phyloP scores from a whole-genome alignment of 1,284 basidiomycete genomes.

The Trametes sp. region DNA sequence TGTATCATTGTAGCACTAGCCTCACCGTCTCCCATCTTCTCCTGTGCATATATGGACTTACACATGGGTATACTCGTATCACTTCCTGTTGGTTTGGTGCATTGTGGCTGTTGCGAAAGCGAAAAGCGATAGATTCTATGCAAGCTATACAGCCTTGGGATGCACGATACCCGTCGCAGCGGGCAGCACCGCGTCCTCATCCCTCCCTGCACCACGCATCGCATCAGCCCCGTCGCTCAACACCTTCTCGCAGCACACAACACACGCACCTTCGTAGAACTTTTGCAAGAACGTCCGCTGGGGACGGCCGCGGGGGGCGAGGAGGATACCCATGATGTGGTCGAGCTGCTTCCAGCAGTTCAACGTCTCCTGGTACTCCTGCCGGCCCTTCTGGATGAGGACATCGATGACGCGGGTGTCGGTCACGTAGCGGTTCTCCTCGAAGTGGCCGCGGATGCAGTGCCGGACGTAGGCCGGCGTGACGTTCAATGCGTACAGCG shows the following conservation, averaged over 20 bases:
- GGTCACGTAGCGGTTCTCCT: slow-evolving; percentile 84
- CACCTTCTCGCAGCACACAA: slow-evolving; percentile 1
- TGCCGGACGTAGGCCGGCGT: slow-evolving; percentile 85
- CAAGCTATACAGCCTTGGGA: slow-evolving; percentile 21
- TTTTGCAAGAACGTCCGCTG: slow-evolving; percentile 82
- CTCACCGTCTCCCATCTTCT: neutral
- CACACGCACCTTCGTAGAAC: slow-evolving; percentile 79
- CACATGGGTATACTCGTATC: neutral
- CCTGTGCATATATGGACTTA: slow-evolving; percentile 47
- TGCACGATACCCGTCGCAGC: slow-evolving; percentile 54
- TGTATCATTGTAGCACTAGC: slow-evolving; percentile 13
- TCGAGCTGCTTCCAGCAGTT: slow-evolving; percentile 93
- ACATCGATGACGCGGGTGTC: slow-evolving; percentile 90
- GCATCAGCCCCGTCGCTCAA: neutral
- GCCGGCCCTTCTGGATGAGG: slow-evolving; percentile 85
- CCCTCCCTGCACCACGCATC: slow-evolving; percentile 49
- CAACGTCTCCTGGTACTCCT: slow-evolving; percentile 95
- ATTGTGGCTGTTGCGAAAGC: neutral
- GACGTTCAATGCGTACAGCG: slow-evolving; percentile 86
- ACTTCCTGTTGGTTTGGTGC: neutral
- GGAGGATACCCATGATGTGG: slow-evolving; percentile 73
- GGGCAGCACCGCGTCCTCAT: slow-evolving; percentile 61
- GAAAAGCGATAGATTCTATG: slow-evolving; percentile 10
- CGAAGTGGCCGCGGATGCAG: slow-evolving; percentile 88
- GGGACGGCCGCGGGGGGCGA: slow-evolving; percentile 58